A percentile compares a stretch with the other conserved stretches of the same genome.
These are phyloP conservation scores for Penicillium antarcticum DNA, from an alignment of 495 filamentous ascomycete genomes.

Conservation along the genomic window DNA sequence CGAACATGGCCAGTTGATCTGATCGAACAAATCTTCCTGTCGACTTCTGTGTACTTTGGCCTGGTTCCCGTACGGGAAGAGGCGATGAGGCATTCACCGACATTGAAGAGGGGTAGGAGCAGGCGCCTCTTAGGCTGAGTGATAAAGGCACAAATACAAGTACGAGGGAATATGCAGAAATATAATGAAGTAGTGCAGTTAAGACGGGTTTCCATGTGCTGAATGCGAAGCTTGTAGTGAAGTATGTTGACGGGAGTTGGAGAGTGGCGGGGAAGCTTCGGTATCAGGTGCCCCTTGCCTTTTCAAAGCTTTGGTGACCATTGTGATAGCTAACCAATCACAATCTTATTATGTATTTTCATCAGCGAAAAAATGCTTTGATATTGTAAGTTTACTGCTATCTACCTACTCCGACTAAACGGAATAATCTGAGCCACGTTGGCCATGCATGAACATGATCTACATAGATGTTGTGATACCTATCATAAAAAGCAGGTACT, in stretches of 20 bases:
- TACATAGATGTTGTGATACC: background rate
- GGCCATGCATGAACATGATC: too few relatives aligned
- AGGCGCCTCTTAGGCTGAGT: background rate
- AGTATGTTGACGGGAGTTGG: constrained; percentile 1
- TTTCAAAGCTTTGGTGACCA: too few relatives aligned
- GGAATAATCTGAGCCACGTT: too few relatives aligned
- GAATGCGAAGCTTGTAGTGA: background rate
- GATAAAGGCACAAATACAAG: too few relatives aligned
- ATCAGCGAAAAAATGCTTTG: too few relatives aligned
- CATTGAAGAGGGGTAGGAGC: constrained; percentile 20
- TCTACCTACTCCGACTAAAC: too few relatives aligned
- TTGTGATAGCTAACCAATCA: too few relatives aligned
- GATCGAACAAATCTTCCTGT: constrained; percentile 35
- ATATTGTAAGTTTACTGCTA: too few relatives aligned
- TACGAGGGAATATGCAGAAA: too few relatives aligned
- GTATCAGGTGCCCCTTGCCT: too few relatives aligned
- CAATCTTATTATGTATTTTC: too few relatives aligned
- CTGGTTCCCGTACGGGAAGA: constrained; percentile 22
- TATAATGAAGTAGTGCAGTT: too few relatives aligned
- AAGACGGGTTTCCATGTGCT: background rate
- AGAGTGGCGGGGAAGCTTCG: constrained; percentile 17
- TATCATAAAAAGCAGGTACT: background rate
- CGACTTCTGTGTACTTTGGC: constrained; percentile 4
- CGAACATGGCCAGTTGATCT: constrained; percentile 49
- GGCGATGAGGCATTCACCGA: constrained; percentile 16